These are phyloP conservation scores for Triticum turgidum DNA, from an alignment of 176 grass and related monocot genomes.

Conservation along the genomic window DNA sequence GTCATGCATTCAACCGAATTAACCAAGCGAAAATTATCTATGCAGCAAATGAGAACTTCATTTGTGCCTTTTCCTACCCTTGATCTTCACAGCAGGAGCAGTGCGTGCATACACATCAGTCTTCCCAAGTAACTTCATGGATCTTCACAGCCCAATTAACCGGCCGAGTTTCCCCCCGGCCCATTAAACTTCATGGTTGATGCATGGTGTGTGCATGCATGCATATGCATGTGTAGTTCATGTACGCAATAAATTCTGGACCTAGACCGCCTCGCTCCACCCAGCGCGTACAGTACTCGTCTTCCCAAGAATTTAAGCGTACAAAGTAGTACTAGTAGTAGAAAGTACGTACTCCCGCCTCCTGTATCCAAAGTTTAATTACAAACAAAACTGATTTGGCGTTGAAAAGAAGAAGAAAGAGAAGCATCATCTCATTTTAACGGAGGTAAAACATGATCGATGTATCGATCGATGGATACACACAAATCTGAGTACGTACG, in stretches of 20 bases:
- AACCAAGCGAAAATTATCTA: neutral
- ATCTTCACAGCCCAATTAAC: neutral
- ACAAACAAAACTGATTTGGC: too few relatives aligned
- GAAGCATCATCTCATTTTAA: too few relatives aligned
- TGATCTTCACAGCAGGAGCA: neutral
- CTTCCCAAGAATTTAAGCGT: neutral
- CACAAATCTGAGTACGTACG: neutral
- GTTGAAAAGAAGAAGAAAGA: neutral
- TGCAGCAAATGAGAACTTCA: neutral
- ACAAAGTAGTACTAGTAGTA: too few relatives aligned
- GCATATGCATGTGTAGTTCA: neutral
- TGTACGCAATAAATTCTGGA: slow-evolving; percentile 25
- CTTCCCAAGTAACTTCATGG: too few relatives aligned
- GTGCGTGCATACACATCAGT: neutral
- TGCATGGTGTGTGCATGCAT: neutral
- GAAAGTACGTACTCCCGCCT: neutral
- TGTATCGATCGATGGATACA: too few relatives aligned
- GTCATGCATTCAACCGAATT: neutral
- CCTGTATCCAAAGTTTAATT: neutral
- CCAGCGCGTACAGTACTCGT: neutral
- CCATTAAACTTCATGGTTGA: neutral
- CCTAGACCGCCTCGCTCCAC: slow-evolving; percentile 20
- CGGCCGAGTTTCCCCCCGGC: neutral
- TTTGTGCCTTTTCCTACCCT: neutral
- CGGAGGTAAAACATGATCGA: too few relatives aligned